These are phyloP conservation scores for Melastoma malabathricum DNA, from an alignment of 345 rosid species.

Conservation along the genomic window DNA sequence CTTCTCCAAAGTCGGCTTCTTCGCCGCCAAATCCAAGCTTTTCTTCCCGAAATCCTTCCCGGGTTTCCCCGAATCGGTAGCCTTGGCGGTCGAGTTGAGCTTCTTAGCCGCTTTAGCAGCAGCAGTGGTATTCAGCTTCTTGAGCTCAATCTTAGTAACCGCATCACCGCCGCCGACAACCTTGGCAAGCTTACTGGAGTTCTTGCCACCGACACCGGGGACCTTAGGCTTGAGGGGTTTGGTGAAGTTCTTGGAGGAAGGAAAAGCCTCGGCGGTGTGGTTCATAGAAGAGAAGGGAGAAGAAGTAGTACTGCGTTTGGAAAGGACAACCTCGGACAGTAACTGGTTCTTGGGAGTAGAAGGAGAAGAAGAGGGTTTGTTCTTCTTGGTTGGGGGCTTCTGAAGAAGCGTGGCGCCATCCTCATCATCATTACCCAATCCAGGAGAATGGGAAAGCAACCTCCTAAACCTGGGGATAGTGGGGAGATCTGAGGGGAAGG, in stretches of 20 bases:
- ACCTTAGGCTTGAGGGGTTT: slow-evolving; percentile 19
- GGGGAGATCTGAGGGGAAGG: too few relatives aligned
- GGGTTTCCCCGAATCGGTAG: slow-evolving; percentile 28
- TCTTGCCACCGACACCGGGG: slow-evolving; percentile 20
- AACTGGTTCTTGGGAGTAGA: too few relatives aligned
- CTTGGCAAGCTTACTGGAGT: slow-evolving; percentile 30
- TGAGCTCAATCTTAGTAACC: slow-evolving; percentile 13
- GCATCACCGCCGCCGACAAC: slow-evolving; percentile 21
- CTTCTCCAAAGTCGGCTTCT: too few relatives aligned
- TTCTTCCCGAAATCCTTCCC: slow-evolving; percentile 19
- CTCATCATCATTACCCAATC: too few relatives aligned
- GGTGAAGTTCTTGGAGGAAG: slow-evolving; percentile 39
- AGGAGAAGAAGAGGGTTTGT: too few relatives aligned
- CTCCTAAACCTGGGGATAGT: too few relatives aligned
- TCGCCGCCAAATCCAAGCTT: slow-evolving; percentile 17
- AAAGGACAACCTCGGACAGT: too few relatives aligned
- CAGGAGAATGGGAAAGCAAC: too few relatives aligned
- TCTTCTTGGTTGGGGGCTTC: too few relatives aligned
- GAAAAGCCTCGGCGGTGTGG: slow-evolving; percentile 41
- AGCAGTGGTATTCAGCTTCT: slow-evolving; percentile 34
- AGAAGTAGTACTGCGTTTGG: too few relatives aligned
- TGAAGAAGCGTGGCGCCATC: too few relatives aligned
- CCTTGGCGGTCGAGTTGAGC: slow-evolving; percentile 28
- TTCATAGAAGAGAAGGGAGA: slow-evolving; percentile 16
- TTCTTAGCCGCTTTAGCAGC: slow-evolving; percentile 9